Conservation (phyloP, 345 rosid genomes). For the Theobroma cacao region DNA sequence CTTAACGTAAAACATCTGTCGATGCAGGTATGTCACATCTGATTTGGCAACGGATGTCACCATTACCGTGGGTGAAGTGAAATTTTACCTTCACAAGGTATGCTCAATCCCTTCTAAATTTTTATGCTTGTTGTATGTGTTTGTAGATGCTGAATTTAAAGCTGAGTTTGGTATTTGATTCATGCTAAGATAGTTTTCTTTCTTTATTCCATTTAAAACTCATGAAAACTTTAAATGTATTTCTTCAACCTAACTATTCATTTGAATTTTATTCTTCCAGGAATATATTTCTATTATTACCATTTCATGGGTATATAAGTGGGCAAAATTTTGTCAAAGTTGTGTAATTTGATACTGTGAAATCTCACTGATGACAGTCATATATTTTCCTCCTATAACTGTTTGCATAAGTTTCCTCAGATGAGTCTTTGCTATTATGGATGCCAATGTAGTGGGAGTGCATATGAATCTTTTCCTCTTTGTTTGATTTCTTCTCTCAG, state of each 20-base stretch:
- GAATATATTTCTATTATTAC: neutral
- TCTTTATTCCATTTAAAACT: neutral
- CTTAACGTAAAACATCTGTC: conserved; percentile 19
- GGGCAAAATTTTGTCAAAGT: neutral
- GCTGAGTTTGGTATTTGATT: neutral
- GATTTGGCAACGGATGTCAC: conserved; percentile 77
- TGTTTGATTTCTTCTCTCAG: neutral
- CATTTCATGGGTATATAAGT: neutral
- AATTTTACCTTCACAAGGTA: conserved; percentile 92
- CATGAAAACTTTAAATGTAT: neutral
- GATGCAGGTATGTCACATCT: conserved; percentile 61
- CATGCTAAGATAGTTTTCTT: neutral
- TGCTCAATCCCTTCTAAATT: neutral
- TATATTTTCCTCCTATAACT: neutral
- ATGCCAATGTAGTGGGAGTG: neutral
- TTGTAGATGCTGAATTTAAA: neutral
- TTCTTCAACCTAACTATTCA: neutral
- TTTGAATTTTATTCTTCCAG: neutral
- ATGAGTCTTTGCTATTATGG: neutral
- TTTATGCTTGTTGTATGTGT: neutral
- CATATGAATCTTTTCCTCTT: neutral
- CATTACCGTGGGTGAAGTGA: conserved; percentile 65
- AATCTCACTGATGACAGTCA: neutral
- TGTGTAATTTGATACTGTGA: neutral
- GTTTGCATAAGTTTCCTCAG: neutral